Percentiles rank a stretch among this genome's conserved stretches.
Evolutionary conservation across 202 grass and related monocot species (phyloP).

Genomic region (Elaeis oleifera): DNA sequence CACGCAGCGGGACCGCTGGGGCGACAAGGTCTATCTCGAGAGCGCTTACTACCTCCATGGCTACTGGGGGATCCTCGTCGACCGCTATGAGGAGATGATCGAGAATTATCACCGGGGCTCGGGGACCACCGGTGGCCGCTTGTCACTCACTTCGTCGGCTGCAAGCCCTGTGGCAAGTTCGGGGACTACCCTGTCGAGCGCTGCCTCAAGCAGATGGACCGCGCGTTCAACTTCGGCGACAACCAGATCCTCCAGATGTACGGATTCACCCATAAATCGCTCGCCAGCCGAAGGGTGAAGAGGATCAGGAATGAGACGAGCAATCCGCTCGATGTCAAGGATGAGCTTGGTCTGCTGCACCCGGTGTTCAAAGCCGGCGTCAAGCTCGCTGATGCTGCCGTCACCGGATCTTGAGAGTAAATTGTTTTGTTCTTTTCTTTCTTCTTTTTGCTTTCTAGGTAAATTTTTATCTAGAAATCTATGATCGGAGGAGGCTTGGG

Average conservation of each 20-base stretch:
- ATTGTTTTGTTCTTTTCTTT: no score
- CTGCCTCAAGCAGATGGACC: conserved; percentile 18
- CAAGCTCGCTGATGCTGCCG: neutral
- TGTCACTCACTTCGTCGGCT: conserved; percentile 7
- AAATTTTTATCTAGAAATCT: no score
- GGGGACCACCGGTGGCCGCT: conserved; percentile 16
- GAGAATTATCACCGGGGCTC: conserved; percentile 2
- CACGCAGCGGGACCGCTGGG: conserved; percentile 10
- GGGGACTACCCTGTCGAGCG: conserved; percentile 7
- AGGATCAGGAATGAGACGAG: conserved; percentile 10
- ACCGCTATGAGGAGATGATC: conserved; percentile 17
- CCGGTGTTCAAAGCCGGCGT: conserved; percentile 4
- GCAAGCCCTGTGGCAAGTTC: conserved; percentile 18
- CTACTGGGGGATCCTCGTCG: conserved; percentile 6
- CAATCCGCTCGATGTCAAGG: conserved; percentile 10
- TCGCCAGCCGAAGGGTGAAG: conserved; percentile 9
- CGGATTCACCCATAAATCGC: conserved; percentile 10
- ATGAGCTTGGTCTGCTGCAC: conserved; percentile 8
- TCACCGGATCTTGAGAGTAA: no score
- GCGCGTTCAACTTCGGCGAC: conserved; percentile 15
- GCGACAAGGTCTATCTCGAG: conserved; percentile 11
- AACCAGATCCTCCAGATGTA: conserved; percentile 10
- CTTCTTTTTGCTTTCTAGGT: no score
- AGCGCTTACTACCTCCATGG: conserved; percentile 11
- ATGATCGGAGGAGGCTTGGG: no score